Percentiles rank a stretch among this genome's conserved stretches.
Conservation (phyloP, 805 yeast species). For the Ogataea thermomethanolica region DNA sequence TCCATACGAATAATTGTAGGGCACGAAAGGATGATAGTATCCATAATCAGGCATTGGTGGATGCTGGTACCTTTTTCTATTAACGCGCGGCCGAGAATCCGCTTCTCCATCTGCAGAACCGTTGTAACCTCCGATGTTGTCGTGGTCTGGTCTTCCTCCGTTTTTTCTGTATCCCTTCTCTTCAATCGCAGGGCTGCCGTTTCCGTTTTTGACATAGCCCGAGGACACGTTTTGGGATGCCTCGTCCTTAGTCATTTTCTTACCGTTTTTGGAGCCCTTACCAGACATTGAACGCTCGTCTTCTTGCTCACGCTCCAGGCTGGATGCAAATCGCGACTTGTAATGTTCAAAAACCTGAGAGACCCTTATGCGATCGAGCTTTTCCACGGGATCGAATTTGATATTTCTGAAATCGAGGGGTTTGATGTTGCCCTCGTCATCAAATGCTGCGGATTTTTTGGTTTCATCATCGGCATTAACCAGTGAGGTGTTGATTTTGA, state of each 20-base stretch:
- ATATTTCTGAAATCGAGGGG: constrained; percentile 31
- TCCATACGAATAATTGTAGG: constrained; percentile 13
- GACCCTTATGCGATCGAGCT: constrained; percentile 31
- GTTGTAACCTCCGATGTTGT: not conserved
- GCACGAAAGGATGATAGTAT: constrained; percentile 15
- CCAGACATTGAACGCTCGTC: constrained; percentile 5
- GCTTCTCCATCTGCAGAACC: constrained; percentile 20
- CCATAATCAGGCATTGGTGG: constrained; percentile 14
- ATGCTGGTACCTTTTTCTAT: constrained; percentile 3
- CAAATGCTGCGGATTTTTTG: constrained; percentile 30
- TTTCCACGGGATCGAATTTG: constrained; percentile 32
- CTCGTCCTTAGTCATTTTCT: constrained; percentile 10
- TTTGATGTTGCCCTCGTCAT: constrained; percentile 32
- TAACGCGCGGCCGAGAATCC: constrained; percentile 7
- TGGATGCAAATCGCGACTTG: constrained; percentile 10
- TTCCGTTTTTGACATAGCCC: constrained; percentile 23
- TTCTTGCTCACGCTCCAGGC: constrained; percentile 13
- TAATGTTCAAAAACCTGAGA: constrained; percentile 26
- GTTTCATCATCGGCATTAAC: constrained; percentile 35
- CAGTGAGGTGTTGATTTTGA: constrained; percentile 35
- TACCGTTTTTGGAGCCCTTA: constrained; percentile 4
- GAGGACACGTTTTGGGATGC: constrained; percentile 25
- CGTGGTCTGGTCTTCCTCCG: not conserved
- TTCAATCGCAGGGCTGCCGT: constrained; percentile 21
- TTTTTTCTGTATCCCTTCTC: constrained; percentile 6